These are phyloP conservation scores for Porcisia deanei DNA, from an alignment of 208 protist genomes.

Conservation along the genomic window DNA sequence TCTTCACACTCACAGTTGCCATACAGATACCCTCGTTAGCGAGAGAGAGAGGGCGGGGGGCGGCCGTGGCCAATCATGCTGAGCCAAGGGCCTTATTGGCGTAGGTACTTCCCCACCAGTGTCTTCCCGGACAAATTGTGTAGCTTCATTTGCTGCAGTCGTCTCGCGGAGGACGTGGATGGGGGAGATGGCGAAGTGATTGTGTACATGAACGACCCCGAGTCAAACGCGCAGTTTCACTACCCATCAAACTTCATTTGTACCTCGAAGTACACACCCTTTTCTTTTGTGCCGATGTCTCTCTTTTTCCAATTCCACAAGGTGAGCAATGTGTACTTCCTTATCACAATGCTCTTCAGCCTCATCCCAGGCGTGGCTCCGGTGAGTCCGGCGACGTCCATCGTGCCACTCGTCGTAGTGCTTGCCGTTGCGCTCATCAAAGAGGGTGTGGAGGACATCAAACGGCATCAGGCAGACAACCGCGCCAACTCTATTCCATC, in stretches of 20 bases:
- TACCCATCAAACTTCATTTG: conserved; percentile 90
- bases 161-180: conserved; percentile 30
- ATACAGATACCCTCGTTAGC: too few relatives aligned
- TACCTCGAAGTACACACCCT: conserved; percentile 94
- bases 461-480: conserved; percentile 77
- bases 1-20: background rate
- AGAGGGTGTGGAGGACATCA: conserved; percentile 91
- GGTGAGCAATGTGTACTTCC: conserved; percentile 95
- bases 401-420: conserved; percentile 91
- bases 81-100: conserved; percentile 21
- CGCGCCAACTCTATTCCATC: conserved; percentile 70
- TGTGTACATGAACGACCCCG: conserved; percentile 81
- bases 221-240: conserved; percentile 54
- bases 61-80: conserved; percentile 19
- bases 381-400: conserved; percentile 87
- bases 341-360: conserved; percentile 92
- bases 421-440: conserved; percentile 88
- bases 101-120: conserved; percentile 28
- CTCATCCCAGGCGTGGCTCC: conserved; percentile 93
- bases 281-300: conserved; percentile 93
- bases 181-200: conserved; percentile 55
- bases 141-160: conserved; percentile 49
- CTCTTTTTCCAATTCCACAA: conserved; percentile 93
- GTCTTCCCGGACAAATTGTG: conserved; percentile 38
- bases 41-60: too few relatives aligned